These are phyloP conservation scores for Cladorrhinum samala DNA, from an alignment of 495 filamentous ascomycete species.

Conservation along the genomic window DNA sequence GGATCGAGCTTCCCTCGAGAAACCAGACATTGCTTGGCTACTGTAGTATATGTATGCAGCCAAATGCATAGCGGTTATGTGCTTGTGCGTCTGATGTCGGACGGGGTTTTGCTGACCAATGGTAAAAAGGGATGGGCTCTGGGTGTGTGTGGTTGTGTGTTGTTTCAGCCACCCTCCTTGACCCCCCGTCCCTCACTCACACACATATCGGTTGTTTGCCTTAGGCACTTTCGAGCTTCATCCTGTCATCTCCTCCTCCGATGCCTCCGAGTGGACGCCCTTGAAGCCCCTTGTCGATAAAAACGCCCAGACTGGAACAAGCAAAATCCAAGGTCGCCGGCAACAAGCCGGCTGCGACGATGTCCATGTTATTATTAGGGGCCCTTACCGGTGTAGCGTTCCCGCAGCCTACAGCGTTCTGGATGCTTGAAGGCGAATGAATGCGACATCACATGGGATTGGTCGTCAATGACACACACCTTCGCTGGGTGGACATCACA, in stretches of 20 bases:
- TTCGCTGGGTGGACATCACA: no score
- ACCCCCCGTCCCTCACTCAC: background rate
- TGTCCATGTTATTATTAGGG: no score
- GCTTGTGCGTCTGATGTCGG: conserved; percentile 27
- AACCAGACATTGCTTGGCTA: no score
- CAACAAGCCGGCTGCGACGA: background rate
- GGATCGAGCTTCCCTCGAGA: conserved; percentile 16
- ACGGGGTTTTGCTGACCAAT: conserved; percentile 24
- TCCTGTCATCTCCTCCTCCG: background rate
- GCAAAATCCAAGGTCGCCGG: background rate
- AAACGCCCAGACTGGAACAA: background rate
- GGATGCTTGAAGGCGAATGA: background rate
- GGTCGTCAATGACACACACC: no score
- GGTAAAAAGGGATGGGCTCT: no score
- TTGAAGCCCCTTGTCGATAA: background rate
- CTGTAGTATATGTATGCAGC: conserved; percentile 32
- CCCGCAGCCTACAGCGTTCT: background rate
- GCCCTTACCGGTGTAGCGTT: background rate
- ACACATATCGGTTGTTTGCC: background rate
- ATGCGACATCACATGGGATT: background rate
- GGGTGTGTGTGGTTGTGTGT: conserved; percentile 9
- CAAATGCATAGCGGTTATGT: conserved; percentile 38
- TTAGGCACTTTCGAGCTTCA: background rate
- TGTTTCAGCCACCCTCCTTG: conserved; percentile 24
- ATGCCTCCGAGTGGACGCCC: conserved; percentile 1